phyloP scores from a whole-genome alignment of 371 early-diverging fungal genomes.

The Encephalitozoon intestinalis region DNA sequence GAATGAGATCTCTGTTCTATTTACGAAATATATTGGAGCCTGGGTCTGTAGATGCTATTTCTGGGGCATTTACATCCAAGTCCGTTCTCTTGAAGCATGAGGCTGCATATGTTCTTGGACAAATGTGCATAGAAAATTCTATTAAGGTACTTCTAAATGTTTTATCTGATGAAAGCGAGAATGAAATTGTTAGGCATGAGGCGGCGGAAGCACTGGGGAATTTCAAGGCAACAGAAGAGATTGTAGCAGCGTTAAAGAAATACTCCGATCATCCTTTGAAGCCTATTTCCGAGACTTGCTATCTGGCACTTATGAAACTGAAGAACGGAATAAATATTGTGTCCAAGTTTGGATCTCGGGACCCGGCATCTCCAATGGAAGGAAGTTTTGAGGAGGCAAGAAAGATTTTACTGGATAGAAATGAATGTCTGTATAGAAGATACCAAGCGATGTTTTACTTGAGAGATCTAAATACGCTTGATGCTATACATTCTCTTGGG shows the following conservation, averaged over 20 bases:
- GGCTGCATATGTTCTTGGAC: constrained; percentile 92
- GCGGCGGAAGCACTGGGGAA: constrained; percentile 62
- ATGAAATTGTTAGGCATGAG: constrained; percentile 95
- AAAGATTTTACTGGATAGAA: constrained; percentile 67
- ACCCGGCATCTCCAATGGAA: constrained; percentile 61
- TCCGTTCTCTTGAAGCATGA: constrained; percentile 93
- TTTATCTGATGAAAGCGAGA: constrained; percentile 67
- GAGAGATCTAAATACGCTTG: constrained; percentile 71
- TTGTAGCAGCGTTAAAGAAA: constrained; percentile 25
- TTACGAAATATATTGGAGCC: constrained; percentile 74
- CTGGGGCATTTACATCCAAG: constrained; percentile 67
- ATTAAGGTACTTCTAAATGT: constrained; percentile 67
- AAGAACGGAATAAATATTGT: constrained; percentile 58
- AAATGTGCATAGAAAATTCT: constrained; percentile 74
- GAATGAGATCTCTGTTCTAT: constrained; percentile 75
- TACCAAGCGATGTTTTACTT: constrained; percentile 96
- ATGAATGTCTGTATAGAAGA: constrained; percentile 72
- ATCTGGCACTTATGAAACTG: constrained; percentile 73
- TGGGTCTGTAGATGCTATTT: constrained; percentile 67
- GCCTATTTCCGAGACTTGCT: constrained; percentile 73
- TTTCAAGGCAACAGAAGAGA: constrained; percentile 30
- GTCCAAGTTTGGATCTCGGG: constrained; percentile 49
- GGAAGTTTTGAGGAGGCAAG: constrained; percentile 76
- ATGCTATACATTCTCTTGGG: constrained; percentile 74
- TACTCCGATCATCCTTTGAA: constrained; percentile 25